Evolutionary conservation across 148 eudicot species (phyloP).

Genomic region (Chenopodium quinoa): DNA sequence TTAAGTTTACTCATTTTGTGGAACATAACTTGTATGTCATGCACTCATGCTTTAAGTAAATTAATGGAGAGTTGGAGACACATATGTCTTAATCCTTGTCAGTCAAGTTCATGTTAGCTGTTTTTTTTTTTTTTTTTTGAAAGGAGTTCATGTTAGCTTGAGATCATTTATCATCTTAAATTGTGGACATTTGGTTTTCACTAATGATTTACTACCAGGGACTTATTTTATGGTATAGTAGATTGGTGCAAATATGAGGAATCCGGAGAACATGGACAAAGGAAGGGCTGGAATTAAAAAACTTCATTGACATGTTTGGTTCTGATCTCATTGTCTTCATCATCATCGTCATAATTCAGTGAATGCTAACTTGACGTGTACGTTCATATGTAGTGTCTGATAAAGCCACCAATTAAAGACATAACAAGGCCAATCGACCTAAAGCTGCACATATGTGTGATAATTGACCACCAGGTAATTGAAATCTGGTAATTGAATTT

Average conservation of each 20-base stretch:
- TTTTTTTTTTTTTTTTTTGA: too few species aligned
- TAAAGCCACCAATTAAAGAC: too few species aligned
- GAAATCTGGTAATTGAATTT: too few species aligned
- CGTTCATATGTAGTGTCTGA: too few species aligned
- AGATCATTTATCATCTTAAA: conserved; percentile 22
- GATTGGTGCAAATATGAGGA: conserved; percentile 62
- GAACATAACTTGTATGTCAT: not conserved
- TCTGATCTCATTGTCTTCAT: conserved; percentile 36
- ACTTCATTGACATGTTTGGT: conserved; percentile 53
- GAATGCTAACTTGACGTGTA: too few species aligned
- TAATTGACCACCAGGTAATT: too few species aligned
- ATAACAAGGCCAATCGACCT: too few species aligned
- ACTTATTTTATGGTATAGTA: conserved; percentile 79
- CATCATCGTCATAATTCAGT: too few species aligned
- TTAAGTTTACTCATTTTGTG: not conserved
- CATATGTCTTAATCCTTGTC: not conserved
- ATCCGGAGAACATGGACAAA: conserved; percentile 38
- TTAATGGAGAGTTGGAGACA: not conserved
- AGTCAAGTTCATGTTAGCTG: conserved; percentile 13
- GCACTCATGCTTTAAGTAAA: not conserved
- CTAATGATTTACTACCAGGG: conserved; percentile 88
- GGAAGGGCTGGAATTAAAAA: conserved; percentile 40
- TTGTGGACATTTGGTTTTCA: conserved; percentile 62
- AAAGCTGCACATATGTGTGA: too few species aligned
- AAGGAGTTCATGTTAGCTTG: not conserved